Evolutionary conservation across 306 rosid genomes (phyloP).

Genomic region (Trifolium fragiferum): DNA sequence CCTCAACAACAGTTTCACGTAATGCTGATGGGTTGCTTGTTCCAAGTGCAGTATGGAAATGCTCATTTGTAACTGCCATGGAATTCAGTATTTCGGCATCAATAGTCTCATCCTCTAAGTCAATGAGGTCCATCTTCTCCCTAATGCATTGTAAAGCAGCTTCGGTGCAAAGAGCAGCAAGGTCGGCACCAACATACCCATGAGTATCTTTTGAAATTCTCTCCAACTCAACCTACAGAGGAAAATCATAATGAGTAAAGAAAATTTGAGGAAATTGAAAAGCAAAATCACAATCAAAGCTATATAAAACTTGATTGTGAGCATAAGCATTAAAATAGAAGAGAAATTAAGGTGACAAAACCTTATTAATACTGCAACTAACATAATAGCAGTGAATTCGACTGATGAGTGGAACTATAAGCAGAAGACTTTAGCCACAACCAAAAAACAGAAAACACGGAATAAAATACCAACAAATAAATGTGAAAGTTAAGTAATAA

Average conservation of each 20-base stretch:
- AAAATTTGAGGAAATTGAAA: slow-evolving; percentile 9
- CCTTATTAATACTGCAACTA: too few species aligned
- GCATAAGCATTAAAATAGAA: too few species aligned
- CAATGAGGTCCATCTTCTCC: slow-evolving; percentile 75
- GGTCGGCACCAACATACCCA: slow-evolving; percentile 78
- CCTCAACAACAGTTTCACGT: slow-evolving; percentile 73
- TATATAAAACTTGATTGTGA: too few species aligned
- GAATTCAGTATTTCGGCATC: slow-evolving; percentile 71
- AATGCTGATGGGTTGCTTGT: slow-evolving; percentile 77
- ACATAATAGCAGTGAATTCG: too few species aligned
- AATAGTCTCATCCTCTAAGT: slow-evolving; percentile 70
- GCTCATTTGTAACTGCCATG: slow-evolving; percentile 71
- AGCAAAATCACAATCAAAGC: slow-evolving; percentile 10
- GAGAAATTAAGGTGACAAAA: too few species aligned
- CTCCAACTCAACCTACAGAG: slow-evolving; percentile 64
- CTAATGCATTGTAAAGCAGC: slow-evolving; percentile 77
- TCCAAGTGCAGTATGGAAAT: slow-evolving; percentile 77
- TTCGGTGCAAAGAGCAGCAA: slow-evolving; percentile 79
- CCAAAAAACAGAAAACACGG: too few species aligned
- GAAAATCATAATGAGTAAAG: background rate
- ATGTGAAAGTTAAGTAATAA: background rate
- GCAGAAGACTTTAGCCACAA: too few species aligned
- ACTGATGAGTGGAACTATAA: too few species aligned
- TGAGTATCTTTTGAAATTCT: slow-evolving; percentile 66
- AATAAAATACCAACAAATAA: too few species aligned